Percentiles rank a stretch among this genome's conserved stretches.
Conservation (phyloP, 768 basidiomycete genomes). For the Boletus subcaerulescens region DNA sequence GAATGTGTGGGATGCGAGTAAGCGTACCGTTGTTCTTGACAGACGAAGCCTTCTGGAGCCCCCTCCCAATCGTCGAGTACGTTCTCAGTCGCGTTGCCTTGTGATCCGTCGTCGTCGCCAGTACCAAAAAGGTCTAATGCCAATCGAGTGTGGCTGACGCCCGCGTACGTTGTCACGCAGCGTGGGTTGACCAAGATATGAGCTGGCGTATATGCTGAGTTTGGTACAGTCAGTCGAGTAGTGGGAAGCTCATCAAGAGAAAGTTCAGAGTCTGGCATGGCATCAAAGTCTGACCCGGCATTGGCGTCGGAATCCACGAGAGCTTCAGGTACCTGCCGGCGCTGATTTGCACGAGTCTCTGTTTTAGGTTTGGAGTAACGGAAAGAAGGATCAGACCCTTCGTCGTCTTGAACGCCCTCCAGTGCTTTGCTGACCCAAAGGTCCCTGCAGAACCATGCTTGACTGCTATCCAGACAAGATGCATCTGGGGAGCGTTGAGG, state of each 20-base stretch:
- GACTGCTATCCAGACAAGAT: slow-evolving; percentile 90
- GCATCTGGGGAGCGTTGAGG: slow-evolving; percentile 70
- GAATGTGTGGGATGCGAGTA: not conserved
- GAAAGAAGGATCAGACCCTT: slow-evolving; percentile 20
- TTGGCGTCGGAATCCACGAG: slow-evolving; percentile 69
- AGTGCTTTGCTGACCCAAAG: slow-evolving; percentile 89
- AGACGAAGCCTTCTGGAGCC: slow-evolving; percentile 96
- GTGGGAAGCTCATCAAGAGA: slow-evolving; percentile 28
- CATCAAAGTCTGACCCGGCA: slow-evolving; percentile 85
- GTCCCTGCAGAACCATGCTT: slow-evolving; percentile 98
- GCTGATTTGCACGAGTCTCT: slow-evolving; percentile 31
- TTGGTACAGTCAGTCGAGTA: slow-evolving; percentile 66
- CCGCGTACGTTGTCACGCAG: slow-evolving; percentile 97
- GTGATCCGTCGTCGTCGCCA: slow-evolving; percentile 58
- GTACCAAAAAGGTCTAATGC: slow-evolving; percentile 91
- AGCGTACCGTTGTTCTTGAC: slow-evolving; percentile 85
- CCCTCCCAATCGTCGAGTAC: slow-evolving; percentile 93
- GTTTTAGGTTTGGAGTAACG: slow-evolving; percentile 8
- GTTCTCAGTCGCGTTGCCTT: slow-evolving; percentile 58
- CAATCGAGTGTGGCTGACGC: slow-evolving; percentile 92
- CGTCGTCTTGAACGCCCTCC: slow-evolving; percentile 65
- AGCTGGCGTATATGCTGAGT: slow-evolving; percentile 83
- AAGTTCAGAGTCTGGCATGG: slow-evolving; percentile 66
- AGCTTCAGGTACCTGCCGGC: slow-evolving; percentile 26
- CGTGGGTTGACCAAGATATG: slow-evolving; percentile 94